Percentiles rank a stretch among this genome's conserved stretches.
phyloP scores from a whole-genome alignment of 257 asterid species.

The Osmanthus fragrans region DNA sequence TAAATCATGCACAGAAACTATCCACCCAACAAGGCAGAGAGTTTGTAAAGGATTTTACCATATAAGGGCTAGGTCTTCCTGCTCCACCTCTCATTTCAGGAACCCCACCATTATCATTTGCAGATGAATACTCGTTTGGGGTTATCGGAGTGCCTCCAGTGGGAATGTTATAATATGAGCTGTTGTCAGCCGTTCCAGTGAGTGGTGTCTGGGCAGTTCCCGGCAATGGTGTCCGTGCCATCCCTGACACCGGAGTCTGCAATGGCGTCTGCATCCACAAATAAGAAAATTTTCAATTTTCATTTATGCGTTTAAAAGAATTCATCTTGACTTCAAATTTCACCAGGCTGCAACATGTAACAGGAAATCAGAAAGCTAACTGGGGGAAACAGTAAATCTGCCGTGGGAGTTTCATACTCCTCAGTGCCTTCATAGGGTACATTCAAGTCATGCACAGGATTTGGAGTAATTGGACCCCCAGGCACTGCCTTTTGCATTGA shows the following conservation, averaged over 20 bases:
- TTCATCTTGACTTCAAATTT: constrained; percentile 16
- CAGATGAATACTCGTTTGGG: constrained; percentile 63
- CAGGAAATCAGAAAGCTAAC: constrained; percentile 46
- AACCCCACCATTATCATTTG: constrained; percentile 53
- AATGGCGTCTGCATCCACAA: constrained; percentile 54
- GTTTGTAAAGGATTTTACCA: constrained; percentile 48
- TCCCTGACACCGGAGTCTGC: constrained; percentile 80
- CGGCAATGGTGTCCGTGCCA: constrained; percentile 67
- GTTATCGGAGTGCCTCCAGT: constrained; percentile 92
- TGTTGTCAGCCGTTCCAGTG: constrained; percentile 69
- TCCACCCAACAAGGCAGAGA: constrained; percentile 11
- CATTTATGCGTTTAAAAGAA: not conserved
- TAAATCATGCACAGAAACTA: constrained; percentile 7
- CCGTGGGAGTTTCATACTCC: constrained; percentile 96
- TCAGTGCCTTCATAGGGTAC: constrained; percentile 94
- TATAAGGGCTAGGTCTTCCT: constrained; percentile 77
- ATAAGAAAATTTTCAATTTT: not conserved
- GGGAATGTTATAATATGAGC: constrained; percentile 62
- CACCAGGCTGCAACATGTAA: not conserved
- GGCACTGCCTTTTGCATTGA: constrained; percentile 43
- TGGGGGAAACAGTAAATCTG: constrained; percentile 94
- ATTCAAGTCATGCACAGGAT: constrained; percentile 86
- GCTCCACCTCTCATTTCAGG: constrained; percentile 54
- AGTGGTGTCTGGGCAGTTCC: constrained; percentile 75
- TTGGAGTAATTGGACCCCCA: constrained; percentile 64